These are phyloP conservation scores for Gamarada debralockiae DNA, from an alignment of 495 filamentous ascomycete species.

Conservation along the genomic window DNA sequence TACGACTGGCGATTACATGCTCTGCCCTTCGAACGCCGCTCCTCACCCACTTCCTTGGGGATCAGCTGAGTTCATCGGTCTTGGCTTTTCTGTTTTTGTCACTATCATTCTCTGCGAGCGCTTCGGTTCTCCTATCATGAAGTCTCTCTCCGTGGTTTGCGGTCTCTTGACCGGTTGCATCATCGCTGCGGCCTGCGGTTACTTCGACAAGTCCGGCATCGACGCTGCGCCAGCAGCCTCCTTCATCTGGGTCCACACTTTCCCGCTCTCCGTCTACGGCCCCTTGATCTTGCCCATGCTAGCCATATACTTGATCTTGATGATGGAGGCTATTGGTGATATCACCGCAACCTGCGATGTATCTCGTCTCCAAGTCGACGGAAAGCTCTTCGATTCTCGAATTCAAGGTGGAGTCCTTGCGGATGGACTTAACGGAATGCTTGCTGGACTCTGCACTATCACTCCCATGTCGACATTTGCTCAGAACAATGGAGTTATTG, in stretches of 20 bases:
- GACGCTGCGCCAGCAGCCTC: conserved; percentile 67
- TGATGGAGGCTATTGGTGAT: conserved; percentile 87
- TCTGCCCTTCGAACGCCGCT: conserved; percentile 69
- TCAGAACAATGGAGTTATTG: conserved; percentile 92
- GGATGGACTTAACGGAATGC: conserved; percentile 77
- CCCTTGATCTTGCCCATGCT: conserved; percentile 81
- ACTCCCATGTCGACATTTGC: conserved; percentile 36
- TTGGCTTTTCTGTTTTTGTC: conserved; percentile 88
- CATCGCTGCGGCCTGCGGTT: conserved; percentile 77
- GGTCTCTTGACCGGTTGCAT: conserved; percentile 85
- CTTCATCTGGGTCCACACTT: conserved; percentile 91
- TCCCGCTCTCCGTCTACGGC: conserved; percentile 74
- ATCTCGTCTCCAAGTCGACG: conserved; percentile 77
- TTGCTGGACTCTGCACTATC: conserved; percentile 73
- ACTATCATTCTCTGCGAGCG: conserved; percentile 83
- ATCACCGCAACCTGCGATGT: conserved; percentile 77
- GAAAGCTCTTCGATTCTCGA: conserved; percentile 75
- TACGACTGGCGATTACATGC: conserved; percentile 46
- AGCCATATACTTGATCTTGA: conserved; percentile 82
- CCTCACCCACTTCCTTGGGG: conserved; percentile 88
- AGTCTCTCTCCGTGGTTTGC: conserved; percentile 59
- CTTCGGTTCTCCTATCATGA: conserved; percentile 71
- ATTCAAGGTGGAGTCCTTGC: conserved; percentile 88
- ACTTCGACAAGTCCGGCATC: conserved; percentile 72
- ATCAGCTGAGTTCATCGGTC: conserved; percentile 78